Conservation (phyloP, 306 rosid species). For the Glycine tomentella region DNA sequence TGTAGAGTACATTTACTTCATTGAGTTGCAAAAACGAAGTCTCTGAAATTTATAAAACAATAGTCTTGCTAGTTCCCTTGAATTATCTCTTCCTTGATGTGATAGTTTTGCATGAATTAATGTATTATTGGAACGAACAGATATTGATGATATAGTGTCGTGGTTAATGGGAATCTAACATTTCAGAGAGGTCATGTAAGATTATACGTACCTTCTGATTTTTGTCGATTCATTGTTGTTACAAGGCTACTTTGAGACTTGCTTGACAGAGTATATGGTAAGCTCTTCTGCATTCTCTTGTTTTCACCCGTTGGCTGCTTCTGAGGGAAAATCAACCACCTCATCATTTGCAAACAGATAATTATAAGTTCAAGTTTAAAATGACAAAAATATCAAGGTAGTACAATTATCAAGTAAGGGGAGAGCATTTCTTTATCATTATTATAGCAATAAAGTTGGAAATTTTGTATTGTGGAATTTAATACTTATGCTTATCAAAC, state of each 20-base stretch:
- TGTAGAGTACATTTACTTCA: slow-evolving; percentile 73
- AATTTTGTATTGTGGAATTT: neutral
- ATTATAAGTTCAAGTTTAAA: neutral
- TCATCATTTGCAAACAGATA: slow-evolving; percentile 1
- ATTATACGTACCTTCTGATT: slow-evolving; percentile 26
- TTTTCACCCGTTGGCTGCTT: neutral
- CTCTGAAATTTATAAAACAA: slow-evolving; percentile 59
- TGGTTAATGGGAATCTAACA: slow-evolving; percentile 35
- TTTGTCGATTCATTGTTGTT: slow-evolving; percentile 24
- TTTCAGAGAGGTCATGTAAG: slow-evolving; percentile 38
- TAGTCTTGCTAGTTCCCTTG: slow-evolving; percentile 55
- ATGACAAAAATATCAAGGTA: neutral
- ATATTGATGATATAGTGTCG: slow-evolving; percentile 50
- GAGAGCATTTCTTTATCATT: neutral
- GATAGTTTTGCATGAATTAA: slow-evolving; percentile 55
- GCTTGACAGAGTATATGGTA: neutral
- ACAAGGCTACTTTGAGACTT: slow-evolving; percentile 11
- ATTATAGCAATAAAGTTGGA: neutral
- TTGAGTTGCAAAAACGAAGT: slow-evolving; percentile 63
- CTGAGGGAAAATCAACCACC: neutral
- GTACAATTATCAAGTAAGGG: neutral
- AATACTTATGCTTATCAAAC: neutral
- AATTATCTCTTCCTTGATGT: slow-evolving; percentile 48
- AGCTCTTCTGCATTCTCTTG: slow-evolving; percentile 11
- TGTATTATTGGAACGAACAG: slow-evolving; percentile 52